Evolutionary conservation across 106 monocot species (phyloP), one percentile per base, ranked within the genome.

Genomic region (Vanilla planifolia): DNA sequence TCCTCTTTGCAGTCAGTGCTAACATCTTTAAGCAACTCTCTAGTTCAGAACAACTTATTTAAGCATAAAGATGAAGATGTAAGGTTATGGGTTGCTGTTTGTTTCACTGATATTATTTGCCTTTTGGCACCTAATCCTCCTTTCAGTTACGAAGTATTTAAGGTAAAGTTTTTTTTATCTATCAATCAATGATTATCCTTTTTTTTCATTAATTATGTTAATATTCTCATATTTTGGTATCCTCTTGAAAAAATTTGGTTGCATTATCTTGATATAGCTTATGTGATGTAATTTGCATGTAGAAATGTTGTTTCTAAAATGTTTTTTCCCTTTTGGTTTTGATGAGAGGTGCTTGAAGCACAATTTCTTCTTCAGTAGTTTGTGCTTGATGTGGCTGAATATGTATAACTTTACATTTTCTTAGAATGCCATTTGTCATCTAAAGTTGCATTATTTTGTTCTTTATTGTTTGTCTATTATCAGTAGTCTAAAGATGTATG

Each of bases 41-140:
- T 95, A 8, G 63, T 72, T 35, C 75, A 90, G 72, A 76, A 66
- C 27, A 72, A 69, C 58, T 51, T 95, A 42, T 71, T 86, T 47
- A 67, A 74, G 20, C 83, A 90, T 48, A 95, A 80, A 71, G 95
- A 95, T 62, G 89, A 86, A 66, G 95, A 95, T 52, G 80, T 95
- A 17, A 83, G 66, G 65, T 68, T 95, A 65, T 45, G 89, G 33
- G 68, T 84, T 69, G 89, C 86, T 29, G 83, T 66, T 41, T 95
- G 95, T 67, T 76, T 80, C 55, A 73, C 73, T 74, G 95, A 95
- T 63, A 64, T 86, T 41, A 78, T 86, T 21, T 78, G 95, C n/a
- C 39, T 95, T 44, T 74, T 95, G 39, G 90, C 90, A 65, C 95
- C 95, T 44, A 57, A 81, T 37, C 78, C 84, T 48, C 90, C 83